These are phyloP conservation scores for Bodo saltans DNA, from an alignment of 78 protist species.

Conservation along the genomic window DNA sequence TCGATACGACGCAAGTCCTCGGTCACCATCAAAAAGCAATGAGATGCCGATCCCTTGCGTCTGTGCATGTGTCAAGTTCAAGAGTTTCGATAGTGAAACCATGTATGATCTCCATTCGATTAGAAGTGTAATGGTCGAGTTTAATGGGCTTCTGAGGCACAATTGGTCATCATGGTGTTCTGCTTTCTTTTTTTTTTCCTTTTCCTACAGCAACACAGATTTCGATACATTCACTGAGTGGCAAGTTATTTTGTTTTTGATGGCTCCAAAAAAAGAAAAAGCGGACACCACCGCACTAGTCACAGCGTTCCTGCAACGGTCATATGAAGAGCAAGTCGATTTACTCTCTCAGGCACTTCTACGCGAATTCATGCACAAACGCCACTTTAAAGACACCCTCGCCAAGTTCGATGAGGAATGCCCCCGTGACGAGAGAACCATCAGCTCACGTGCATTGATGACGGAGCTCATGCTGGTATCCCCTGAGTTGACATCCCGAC, in stretches of 20 bases:
- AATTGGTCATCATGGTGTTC: too few relatives aligned
- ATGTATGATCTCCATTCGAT: too few relatives aligned
- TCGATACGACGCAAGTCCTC: too few relatives aligned
- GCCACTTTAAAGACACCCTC: not conserved
- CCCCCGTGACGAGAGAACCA: not conserved
- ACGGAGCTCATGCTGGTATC: not conserved
- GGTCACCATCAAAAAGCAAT: too few relatives aligned
- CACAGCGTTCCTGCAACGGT: not conserved
- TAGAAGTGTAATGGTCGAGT: too few relatives aligned
- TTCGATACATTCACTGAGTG: not conserved
- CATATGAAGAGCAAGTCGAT: constrained; percentile 5
- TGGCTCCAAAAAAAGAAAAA: not conserved
- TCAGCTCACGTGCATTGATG: not conserved
- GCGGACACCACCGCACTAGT: not conserved
- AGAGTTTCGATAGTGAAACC: too few relatives aligned
- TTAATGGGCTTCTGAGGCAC: too few relatives aligned
- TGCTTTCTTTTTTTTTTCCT: too few relatives aligned
- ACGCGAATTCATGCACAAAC: constrained; percentile 25
- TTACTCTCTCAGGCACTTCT: not conserved
- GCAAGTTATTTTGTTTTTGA: not conserved
- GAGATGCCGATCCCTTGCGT: too few relatives aligned
- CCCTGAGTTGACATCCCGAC: not conserved
- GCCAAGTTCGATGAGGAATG: not conserved
- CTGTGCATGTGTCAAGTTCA: too few relatives aligned
- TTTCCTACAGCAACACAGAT: too few relatives aligned